Evolutionary conservation across 495 filamentous ascomycete species (phyloP), one percentile per base, ranked within the genome.

Genomic region (Neurospora africana): DNA sequence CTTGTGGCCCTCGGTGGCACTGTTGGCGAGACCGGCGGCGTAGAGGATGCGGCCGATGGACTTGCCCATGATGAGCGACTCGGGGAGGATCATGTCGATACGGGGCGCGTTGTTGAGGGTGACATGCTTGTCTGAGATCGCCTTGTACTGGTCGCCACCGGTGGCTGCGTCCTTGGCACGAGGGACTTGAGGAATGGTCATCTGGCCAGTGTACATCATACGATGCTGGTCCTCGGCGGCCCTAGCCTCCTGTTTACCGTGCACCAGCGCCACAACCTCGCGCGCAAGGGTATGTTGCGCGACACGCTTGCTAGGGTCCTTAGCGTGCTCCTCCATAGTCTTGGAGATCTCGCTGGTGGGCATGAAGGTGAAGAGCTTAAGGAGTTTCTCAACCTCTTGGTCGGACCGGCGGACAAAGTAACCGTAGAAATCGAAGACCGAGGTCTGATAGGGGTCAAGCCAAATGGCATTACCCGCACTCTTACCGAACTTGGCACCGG

Each of bases 401-500:
- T 99, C 95, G 0, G 94, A 84, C 0, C 89, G 91, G n/a, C 91
- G 87, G 38, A 97, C 84, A 72, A 98, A 95, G 84, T 92, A 98
- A 35, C 84, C 83, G 79, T 98, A 98, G 3, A 98, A 85, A 72
- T 98, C 92, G 74, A 94, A 98, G 0, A 88, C 81, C 30, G 86
- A 89, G 1, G 95, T 97, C 86, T 92, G 87, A 74, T 89, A 89
- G 69, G 82, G 85, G 79, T 97, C 93, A 3, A 99, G 87, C 95
- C 95, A 98, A 27, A 99, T 82, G 3, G 96, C 94, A 79, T 98
- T 98, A 17, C 93, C 95, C 21, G 94, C 91, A 70, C 91, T 96
- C 81, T 99, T 99, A 21, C 95, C 95, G 78, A 98, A 94, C 81
- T 99, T 99, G 76, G 87, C 88, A 4, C 96, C 96, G 3, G 89